Evolutionary conservation across 192 early-diverging fungal genomes (phyloP).

Genomic region (Podila epicladia): DNA sequence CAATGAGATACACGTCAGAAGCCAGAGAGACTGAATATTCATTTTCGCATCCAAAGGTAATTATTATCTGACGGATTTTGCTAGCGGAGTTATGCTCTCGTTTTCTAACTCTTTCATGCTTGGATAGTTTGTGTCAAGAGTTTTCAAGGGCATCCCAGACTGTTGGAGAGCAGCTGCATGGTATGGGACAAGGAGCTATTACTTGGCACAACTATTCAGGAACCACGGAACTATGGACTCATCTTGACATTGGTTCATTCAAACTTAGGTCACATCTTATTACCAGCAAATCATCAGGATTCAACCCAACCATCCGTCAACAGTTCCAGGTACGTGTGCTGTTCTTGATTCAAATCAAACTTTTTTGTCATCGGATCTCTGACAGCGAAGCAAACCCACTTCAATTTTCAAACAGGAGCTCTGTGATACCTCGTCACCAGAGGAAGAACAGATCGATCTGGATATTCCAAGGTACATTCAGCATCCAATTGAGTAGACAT

Average conservation of each 20-base stretch:
- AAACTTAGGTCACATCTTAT: conserved; percentile 21
- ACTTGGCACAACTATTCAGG: too few relatives aligned
- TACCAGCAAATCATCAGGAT: conserved; percentile 28
- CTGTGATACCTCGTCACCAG: neutral
- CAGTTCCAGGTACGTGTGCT: conserved; percentile 29
- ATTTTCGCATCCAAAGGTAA: conserved; percentile 37
- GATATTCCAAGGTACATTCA: conserved; percentile 59
- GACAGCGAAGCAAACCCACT: neutral
- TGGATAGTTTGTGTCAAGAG: conserved; percentile 55
- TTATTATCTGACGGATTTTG: neutral
- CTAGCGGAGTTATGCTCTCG: neutral
- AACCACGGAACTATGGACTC: too few relatives aligned
- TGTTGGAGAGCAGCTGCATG: conserved; percentile 66
- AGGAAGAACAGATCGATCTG: conserved; percentile 62
- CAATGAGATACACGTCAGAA: conserved; percentile 5
- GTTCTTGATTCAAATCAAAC: neutral
- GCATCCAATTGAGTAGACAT: neutral
- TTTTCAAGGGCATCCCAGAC: conserved; percentile 69
- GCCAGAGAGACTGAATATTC: conserved; percentile 35
- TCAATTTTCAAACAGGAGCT: neutral
- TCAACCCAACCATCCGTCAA: conserved; percentile 39
- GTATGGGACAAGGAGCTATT: conserved; percentile 17
- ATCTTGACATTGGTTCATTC: too few relatives aligned
- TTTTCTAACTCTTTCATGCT: neutral
- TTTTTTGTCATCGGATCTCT: neutral